Percentiles rank a stretch among this genome's conserved stretches.
phyloP scores from a whole-genome alignment of 345 rosid genomes.

The Dipteronia dyeriana region DNA sequence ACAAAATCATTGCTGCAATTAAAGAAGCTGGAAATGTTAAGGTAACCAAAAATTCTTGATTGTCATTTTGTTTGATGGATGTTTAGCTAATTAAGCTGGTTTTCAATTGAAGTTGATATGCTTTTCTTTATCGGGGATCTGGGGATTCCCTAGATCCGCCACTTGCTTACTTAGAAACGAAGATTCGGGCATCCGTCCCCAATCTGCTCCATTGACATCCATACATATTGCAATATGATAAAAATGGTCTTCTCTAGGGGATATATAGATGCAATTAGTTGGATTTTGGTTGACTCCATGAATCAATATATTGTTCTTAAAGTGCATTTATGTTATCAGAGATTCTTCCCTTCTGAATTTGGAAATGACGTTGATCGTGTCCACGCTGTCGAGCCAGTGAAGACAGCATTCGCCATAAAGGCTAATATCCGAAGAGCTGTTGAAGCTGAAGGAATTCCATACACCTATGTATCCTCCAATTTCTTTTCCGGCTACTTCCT shows the following conservation, averaged over 20 bases:
- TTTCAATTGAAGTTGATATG: not conserved
- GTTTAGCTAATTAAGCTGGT: not conserved
- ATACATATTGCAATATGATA: not conserved
- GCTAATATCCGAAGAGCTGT: constrained; percentile 26
- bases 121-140: too few species aligned
- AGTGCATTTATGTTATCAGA: constrained; percentile 19
- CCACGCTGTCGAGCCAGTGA: constrained; percentile 31
- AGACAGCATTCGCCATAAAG: constrained; percentile 12
- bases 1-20: constrained; percentile 56
- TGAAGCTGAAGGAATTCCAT: constrained; percentile 40
- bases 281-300: not conserved
- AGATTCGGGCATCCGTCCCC: too few species aligned
- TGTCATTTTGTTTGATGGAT: not conserved
- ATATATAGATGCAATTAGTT: not conserved
- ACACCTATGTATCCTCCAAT: constrained; percentile 30
- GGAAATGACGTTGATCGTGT: constrained; percentile 30
- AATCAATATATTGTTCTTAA: not conserved
- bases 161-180: too few species aligned
- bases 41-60: constrained; percentile 26
- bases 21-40: constrained; percentile 67
- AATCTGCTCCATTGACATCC: too few species aligned
- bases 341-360: constrained; percentile 44
- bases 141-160: too few species aligned
- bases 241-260: not conserved
- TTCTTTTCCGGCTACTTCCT: constrained; percentile 28